Evolutionary conservation across 202 grass and related monocot genomes (phyloP).

Genomic region (Schoenoplectus tabernaemontani): DNA sequence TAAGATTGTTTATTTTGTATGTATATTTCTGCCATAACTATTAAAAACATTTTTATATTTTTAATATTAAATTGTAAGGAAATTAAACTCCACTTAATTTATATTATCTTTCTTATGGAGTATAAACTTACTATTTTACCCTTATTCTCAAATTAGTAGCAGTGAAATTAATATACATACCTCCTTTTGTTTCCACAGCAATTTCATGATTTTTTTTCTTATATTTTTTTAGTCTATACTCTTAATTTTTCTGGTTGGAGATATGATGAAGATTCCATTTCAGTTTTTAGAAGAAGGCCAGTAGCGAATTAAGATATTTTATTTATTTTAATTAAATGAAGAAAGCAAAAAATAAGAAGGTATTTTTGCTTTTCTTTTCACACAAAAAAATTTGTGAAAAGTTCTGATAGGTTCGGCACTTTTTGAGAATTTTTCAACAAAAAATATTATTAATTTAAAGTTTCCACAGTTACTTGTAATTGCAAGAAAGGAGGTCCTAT

Average conservation of each 20-base stretch:
- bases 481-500: neutral
- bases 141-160: too few species aligned
- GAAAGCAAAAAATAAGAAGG: neutral
- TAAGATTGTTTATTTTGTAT: neutral
- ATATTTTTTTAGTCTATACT: neutral
- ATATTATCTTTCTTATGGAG: too few species aligned
- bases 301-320: neutral
- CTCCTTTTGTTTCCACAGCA: neutral
- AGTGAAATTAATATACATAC: too few species aligned
- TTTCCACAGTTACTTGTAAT: neutral
- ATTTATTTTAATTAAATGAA: neutral
- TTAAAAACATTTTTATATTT: neutral
- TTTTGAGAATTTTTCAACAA: neutral
- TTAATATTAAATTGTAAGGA: too few species aligned
- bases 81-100: too few species aligned
- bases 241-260: neutral
- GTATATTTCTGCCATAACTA: neutral
- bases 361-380: neutral
- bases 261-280: neutral
- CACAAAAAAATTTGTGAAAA: neutral
- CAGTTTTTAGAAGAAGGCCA: neutral
- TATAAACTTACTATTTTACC: too few species aligned
- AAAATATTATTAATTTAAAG: neutral
- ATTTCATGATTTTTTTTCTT: neutral
- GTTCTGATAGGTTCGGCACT: neutral